Conservation (phyloP, 148 eudicot genomes). For the Persicaria tinctoria region DNA sequence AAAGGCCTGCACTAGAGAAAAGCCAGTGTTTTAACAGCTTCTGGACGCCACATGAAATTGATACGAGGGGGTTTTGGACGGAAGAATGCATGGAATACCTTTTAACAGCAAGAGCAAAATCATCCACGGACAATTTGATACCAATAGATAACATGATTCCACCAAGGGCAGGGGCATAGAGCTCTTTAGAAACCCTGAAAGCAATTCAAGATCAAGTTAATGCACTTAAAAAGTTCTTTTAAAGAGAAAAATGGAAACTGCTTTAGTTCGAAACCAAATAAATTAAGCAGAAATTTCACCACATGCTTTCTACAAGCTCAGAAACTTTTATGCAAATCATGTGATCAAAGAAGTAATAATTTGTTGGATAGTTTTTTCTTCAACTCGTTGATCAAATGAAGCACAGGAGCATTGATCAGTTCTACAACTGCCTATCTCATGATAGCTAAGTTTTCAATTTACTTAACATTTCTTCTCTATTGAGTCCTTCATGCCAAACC, state of each 20-base stretch:
- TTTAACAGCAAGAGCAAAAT: constrained; percentile 74
- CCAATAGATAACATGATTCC: constrained; percentile 98
- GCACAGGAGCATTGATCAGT: background rate
- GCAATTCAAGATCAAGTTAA: background rate
- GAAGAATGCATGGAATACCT: constrained; percentile 36
- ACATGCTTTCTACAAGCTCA: background rate
- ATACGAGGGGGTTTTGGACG: background rate
- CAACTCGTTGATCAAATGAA: background rate
- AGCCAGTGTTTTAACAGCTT: constrained; percentile 11
- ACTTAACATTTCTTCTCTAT: background rate
- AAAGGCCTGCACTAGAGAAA: constrained; percentile 55
- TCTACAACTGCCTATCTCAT: background rate
- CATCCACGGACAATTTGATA: constrained; percentile 67
- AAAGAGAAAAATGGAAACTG: constrained; percentile 2
- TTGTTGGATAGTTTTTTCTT: background rate
- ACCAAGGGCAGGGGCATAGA: constrained; percentile 98
- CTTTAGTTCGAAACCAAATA: background rate
- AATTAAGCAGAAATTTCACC: background rate
- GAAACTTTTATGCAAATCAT: background rate
- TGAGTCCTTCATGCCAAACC: background rate
- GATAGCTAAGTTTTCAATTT: background rate
- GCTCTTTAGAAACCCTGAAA: constrained; percentile 82
- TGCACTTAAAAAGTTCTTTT: background rate
- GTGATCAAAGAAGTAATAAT: background rate
- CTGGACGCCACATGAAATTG: background rate